Base-by-base conservation (phyloP, 768 basidiomycete genomes). In the Podaxis sp. region DNA sequence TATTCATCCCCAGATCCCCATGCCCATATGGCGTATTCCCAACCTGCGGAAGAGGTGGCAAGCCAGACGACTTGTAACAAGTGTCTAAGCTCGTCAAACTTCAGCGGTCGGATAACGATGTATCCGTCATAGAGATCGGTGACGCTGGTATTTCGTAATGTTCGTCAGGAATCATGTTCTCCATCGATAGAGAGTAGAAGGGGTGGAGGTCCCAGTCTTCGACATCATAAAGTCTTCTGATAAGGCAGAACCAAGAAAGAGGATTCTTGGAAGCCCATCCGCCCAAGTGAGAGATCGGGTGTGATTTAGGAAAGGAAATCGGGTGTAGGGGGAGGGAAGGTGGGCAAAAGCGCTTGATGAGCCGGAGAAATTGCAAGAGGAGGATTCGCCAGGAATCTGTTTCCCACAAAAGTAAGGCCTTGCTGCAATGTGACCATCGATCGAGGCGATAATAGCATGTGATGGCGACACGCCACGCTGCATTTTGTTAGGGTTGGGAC, bases 141-240 rank as follows among this genome's bases (percentile, higher is more conserved):
- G 65, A 57, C 63, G 59, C 53, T 57, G 29, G 49, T 62, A 54
- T 67, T 57, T 67, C 59, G 59, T 61, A 41, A 52, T 63, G 63
- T 76, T 78, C 77, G 70, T 79, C 75, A 77, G 77, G 76, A 79
- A 78, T 77, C 74, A 67, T 73, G 63, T 63, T 64, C 66, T 67
- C 67, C 69, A 71, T 74, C 68, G 65, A 70, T 67, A 66, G 66
- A 67, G 64, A 62, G 46, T 29, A 13, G 55, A 54, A 64, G 57
- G 63, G 63, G 7, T 47, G 36, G 29, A 13, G 38, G 53, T 43
- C 19, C 38, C 22, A 4, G 29, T 25, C 41, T 55, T 60, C 51
- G 38, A 53, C 50, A 25, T 53, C 47, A 58, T 50, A 37, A 36
- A 24, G 49, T 38, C 54, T 55, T 55, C 37, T n/a, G 59, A 60